These are phyloP conservation scores for Phytophthora pistaciae DNA, from an alignment of 352 stramenopile genomes.

Conservation along the genomic window DNA sequence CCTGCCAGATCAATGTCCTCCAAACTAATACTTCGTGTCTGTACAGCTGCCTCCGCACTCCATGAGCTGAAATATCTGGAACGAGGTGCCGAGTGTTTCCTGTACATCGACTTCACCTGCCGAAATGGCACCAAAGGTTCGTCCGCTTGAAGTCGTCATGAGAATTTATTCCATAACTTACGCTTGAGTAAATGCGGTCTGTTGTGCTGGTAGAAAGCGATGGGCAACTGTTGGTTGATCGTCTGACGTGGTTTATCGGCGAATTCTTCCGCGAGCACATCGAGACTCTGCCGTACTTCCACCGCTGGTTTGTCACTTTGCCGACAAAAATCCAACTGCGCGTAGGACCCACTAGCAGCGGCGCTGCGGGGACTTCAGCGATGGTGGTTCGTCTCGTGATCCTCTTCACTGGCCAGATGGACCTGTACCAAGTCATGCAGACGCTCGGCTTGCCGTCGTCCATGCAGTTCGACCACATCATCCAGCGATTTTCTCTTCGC, in stretches of 20 bases:
- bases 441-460: slow-evolving; percentile 55
- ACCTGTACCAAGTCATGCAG: slow-evolving; percentile 74
- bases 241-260: slow-evolving; percentile 65
- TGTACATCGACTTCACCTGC: slow-evolving; percentile 69
- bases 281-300: slow-evolving; percentile 63
- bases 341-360: slow-evolving; percentile 25
- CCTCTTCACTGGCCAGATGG: slow-evolving; percentile 65
- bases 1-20: not conserved
- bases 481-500: slow-evolving; percentile 56
- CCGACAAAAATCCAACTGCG: slow-evolving; percentile 64
- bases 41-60: slow-evolving; percentile 63
- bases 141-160: slow-evolving; percentile 9
- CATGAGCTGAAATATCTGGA: slow-evolving; percentile 82
- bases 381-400: slow-evolving; percentile 71
- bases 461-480: slow-evolving; percentile 69
- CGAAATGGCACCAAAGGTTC: slow-evolving; percentile 61
- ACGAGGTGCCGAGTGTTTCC: slow-evolving; percentile 73
- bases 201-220: slow-evolving; percentile 53
- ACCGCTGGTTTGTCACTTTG: slow-evolving; percentile 72
- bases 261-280: slow-evolving; percentile 67
- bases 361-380: slow-evolving; percentile 22
- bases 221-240: slow-evolving; percentile 45
- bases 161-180: no score
- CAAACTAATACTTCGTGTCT: slow-evolving; percentile 4
- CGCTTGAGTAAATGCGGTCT: no score